phyloP scores from a whole-genome alignment of 441 rosid species.

The Theobroma grandiflorum region DNA sequence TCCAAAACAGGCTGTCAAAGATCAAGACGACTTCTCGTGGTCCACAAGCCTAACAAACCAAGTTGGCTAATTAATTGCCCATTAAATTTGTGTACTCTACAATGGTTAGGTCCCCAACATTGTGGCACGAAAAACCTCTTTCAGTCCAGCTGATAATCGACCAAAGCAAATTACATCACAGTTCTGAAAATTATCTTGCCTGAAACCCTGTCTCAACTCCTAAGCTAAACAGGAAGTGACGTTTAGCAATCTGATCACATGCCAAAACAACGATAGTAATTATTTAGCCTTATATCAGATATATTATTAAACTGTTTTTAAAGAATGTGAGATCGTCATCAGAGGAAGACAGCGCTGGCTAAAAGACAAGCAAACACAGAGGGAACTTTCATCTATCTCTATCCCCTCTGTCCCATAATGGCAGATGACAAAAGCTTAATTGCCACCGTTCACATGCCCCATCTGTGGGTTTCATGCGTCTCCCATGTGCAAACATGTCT shows the following conservation, averaged over 20 bases:
- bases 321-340: background rate
- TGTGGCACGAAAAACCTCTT: background rate
- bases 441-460: slow-evolving; percentile 43
- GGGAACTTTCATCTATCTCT: slow-evolving; percentile 41
- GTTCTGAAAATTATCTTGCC: slow-evolving; percentile 11
- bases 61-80: slow-evolving; percentile 20
- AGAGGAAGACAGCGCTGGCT: slow-evolving; percentile 13
- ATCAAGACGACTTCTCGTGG: slow-evolving; percentile 26
- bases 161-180: background rate
- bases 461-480: slow-evolving; percentile 31
- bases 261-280: background rate
- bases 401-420: slow-evolving; percentile 32
- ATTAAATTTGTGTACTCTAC: slow-evolving; percentile 20
- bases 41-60: slow-evolving; percentile 22
- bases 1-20: slow-evolving; percentile 23
- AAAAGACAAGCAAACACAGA: slow-evolving; percentile 37
- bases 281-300: slow-evolving; percentile 13
- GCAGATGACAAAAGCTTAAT: slow-evolving; percentile 38
- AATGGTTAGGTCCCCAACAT: slow-evolving; percentile 12
- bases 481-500: slow-evolving; percentile 52
- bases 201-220: background rate
- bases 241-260: background rate
- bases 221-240: background rate
- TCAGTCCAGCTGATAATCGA: slow-evolving; percentile 4
- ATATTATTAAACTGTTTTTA: background rate